Evolutionary conservation across 441 rosid genomes (phyloP), one percentile per base, ranked within the genome.

Genomic region (Manihot esculenta): DNA sequence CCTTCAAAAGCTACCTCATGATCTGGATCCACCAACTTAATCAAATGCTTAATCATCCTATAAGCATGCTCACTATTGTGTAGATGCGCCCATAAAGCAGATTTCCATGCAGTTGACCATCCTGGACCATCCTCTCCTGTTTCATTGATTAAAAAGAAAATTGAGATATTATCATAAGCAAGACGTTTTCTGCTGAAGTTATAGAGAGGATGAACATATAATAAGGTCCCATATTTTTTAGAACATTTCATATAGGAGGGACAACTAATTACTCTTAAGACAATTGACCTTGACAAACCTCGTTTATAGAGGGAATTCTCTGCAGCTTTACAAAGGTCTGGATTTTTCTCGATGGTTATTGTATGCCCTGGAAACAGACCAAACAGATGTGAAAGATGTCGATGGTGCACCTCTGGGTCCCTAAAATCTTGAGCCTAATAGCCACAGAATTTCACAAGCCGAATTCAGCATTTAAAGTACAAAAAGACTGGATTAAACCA

Each of bases 21-120:
- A 62, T 81, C 84, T 2, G 97, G 98, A 77, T 89, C 92, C 50
- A 91, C 97, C 77, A 92, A 81, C 77, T 77, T 77, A 61, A 94
- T 70, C 74, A 90, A 75, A 77, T 83, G 90, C 70, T 89, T 88
- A 68, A 90, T 84, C 93, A 94, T 80, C 59, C 76, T 81, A 80
- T 94, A 92, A 0, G 99, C 96, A 61, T 83, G 84, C 63, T 92
- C 88, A 5, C 87, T 85, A 64, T 89, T 84, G 74, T 73, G 84
- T 55, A 94, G 92, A 68, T 83, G 94, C 10, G 97, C 98, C 99
- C 99, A 94, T 59, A 88, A 69, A 33, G 97, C 93, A 53, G 75
- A 81, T 82, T 92, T 94, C 99, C 99, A 94, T 0, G 86, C 70
- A 41, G 92, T 94, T 66, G 99, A 94, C 98, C 98, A 94, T 58